phyloP scores from a whole-genome alignment of 108 stramenopile genomes.

The Nannochloropsis salina region DNA sequence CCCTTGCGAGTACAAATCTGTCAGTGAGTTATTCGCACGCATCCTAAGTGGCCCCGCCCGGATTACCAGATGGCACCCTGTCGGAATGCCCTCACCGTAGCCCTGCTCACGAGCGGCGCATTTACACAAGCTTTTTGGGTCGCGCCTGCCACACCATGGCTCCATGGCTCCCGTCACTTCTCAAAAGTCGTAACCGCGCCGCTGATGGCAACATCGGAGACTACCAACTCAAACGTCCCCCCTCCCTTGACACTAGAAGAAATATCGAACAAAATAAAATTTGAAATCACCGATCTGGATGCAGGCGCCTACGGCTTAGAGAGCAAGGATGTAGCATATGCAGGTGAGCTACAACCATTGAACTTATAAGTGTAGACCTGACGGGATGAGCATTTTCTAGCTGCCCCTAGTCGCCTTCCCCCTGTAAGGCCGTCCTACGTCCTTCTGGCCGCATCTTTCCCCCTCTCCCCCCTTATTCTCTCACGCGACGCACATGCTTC shows the following conservation, averaged over 20 bases:
- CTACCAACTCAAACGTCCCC: too few relatives aligned
- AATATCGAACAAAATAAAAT: conserved; percentile 37
- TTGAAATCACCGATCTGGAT: conserved; percentile 30
- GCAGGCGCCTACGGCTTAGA: conserved; percentile 40
- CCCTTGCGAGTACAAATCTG: too few relatives aligned
- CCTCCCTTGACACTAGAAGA: conserved; percentile 30
- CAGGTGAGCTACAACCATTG: not conserved
- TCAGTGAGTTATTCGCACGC: too few relatives aligned
- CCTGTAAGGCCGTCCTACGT: not conserved
- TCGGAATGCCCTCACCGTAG: too few relatives aligned
- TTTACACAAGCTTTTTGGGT: too few relatives aligned
- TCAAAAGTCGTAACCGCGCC: too few relatives aligned
- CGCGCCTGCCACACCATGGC: too few relatives aligned
- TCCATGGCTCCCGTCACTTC: too few relatives aligned
- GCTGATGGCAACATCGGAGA: too few relatives aligned
- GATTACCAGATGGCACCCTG: too few relatives aligned
- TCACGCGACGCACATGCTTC: not conserved
- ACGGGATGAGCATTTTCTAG: not conserved
- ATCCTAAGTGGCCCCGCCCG: too few relatives aligned
- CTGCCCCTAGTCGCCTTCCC: not conserved
- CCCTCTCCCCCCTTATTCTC: not conserved
- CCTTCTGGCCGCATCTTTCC: not conserved
- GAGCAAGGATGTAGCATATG: conserved; percentile 42
- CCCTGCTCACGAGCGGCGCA: too few relatives aligned
- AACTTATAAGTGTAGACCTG: not conserved